These are phyloP conservation scores for Quercus phellos DNA, from an alignment of 331 rosid genomes.

Conservation along the genomic window DNA sequence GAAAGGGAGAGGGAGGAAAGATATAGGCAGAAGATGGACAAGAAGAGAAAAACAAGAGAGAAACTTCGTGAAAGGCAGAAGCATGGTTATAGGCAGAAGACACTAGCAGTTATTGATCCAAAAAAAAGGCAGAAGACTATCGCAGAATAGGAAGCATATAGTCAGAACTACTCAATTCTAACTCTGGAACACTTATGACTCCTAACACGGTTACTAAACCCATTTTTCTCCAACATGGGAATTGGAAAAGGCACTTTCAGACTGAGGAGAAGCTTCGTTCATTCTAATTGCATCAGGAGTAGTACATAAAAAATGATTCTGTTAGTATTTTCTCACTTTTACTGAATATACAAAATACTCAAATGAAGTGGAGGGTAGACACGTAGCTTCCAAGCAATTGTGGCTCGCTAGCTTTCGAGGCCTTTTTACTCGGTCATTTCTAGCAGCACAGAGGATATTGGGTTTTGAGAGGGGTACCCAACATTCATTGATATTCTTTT, in stretches of 20 bases:
- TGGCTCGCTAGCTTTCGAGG: constrained; percentile 32
- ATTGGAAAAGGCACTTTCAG: constrained; percentile 11
- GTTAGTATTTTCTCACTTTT: constrained; percentile 22
- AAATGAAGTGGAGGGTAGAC: constrained; percentile 18
- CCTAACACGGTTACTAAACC: constrained; percentile 11
- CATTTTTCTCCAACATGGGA: constrained; percentile 24
- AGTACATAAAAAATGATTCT: constrained; percentile 7
- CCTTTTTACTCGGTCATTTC: constrained; percentile 30
- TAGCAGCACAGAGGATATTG: constrained; percentile 28
- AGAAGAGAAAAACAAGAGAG: constrained; percentile 61
- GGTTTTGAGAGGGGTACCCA: constrained; percentile 27
- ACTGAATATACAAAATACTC: constrained; percentile 31
- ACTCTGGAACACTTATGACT: not conserved
- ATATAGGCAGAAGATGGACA: constrained; percentile 78
- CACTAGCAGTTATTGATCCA: constrained; percentile 36
- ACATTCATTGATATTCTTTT: constrained; percentile 34
- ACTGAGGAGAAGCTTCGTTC: constrained; percentile 29
- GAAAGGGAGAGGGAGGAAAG: constrained; percentile 75
- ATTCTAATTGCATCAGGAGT: constrained; percentile 33
- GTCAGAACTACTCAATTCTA: constrained; percentile 6
- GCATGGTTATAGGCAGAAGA: constrained; percentile 68
- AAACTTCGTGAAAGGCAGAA: constrained; percentile 57
- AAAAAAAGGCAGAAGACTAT: constrained; percentile 55
- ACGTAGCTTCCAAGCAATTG: constrained; percentile 29
- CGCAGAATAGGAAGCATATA: constrained; percentile 46